Conservation (phyloP, 352 stramenopile genomes). For the Phytophthora litchii region DNA sequence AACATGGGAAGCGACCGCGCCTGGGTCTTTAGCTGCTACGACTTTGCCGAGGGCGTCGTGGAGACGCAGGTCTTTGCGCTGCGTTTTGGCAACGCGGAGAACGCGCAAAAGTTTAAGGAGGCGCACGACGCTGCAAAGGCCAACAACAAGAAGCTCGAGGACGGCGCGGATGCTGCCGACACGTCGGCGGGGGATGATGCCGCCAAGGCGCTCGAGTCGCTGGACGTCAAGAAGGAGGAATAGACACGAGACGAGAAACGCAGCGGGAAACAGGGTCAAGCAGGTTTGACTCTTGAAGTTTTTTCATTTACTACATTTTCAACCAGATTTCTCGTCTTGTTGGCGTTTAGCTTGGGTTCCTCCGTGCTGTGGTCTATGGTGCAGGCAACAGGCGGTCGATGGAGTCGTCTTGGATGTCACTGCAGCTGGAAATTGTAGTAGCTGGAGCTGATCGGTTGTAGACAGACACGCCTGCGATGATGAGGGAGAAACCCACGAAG, state of each 20-base stretch:
- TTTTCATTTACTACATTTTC: conserved; percentile 44
- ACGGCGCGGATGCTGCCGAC: conserved; percentile 91
- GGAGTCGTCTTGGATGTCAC: conserved; percentile 31
- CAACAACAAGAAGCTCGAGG: conserved; percentile 94
- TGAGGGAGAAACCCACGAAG: conserved; percentile 88
- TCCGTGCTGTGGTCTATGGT: conserved; percentile 2
- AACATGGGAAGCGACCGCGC: conserved; percentile 97
- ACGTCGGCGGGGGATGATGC: conserved; percentile 93
- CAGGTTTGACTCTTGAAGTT: conserved; percentile 28
- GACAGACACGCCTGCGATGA: conserved; percentile 70
- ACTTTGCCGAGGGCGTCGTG: conserved; percentile 96
- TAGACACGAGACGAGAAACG: conserved; percentile 27
- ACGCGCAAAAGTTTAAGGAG: conserved; percentile 97
- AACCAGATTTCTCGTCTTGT: conserved; percentile 32
- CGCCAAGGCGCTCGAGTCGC: conserved; percentile 89
- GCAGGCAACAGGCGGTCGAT: conserved; percentile 15
- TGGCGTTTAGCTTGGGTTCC: conserved; percentile 7
- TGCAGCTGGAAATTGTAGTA: conserved; percentile 46
- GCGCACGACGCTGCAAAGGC: conserved; percentile 93
- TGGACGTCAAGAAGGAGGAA: conserved; percentile 93
- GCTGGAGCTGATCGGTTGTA: conserved; percentile 71
- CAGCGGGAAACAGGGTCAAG: not conserved
- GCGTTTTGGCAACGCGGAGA: conserved; percentile 96
- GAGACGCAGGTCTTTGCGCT: conserved; percentile 91
- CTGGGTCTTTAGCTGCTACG: conserved; percentile 98